Base-by-base conservation (phyloP, 2,329 filamentous ascomycete species). In the Huntiella abstrusa region DNA sequence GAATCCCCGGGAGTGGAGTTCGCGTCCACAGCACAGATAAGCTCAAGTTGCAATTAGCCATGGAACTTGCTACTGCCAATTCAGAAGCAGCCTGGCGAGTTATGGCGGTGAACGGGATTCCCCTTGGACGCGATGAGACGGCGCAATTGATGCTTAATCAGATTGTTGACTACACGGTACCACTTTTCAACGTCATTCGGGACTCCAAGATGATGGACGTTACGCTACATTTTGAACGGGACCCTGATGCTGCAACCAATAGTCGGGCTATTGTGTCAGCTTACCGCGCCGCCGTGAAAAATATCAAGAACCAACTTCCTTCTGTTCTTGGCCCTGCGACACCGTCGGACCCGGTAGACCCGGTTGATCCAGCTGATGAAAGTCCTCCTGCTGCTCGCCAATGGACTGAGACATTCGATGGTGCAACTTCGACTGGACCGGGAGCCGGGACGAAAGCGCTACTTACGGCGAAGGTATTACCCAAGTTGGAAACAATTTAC, bases 91-190 rank as follows among this genome's bases (percentile, higher is more conserved):
- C 63, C 19, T 86, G 81, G 69, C 71, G 79, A 47, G 78, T 96
- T 37, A 83, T 81, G 48, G 80, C 82, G 39, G 77, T 94, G 51
- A 86, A 84, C 37, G 83, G 81, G 53, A 72, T 87, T 36, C 73
- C 81, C 1, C 67, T 98, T 3, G 88, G 88, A 3, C 79, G 82
- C 41, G 85, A 96, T 56, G 88, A 96, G 61, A 83, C 80, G 52
- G 76, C 95, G 15, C 83, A 83, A 57, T 73, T 96, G 52, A 71
- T 80, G 41, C 75, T 81, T 17, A 77, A 85, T 49, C 73, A 88
- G 19, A 76, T 85, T 22, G 75, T 80, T 48, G 79, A 83, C 52
- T 72, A 86, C 33, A 73, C 75, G 16, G 88, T 95, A 60, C 83
- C 86, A 11, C 79, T 87, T 48, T 95, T 95, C 59, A 82, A 78